Conservation (phyloP, 179 eudicot species). For the Pouteria campechiana region DNA sequence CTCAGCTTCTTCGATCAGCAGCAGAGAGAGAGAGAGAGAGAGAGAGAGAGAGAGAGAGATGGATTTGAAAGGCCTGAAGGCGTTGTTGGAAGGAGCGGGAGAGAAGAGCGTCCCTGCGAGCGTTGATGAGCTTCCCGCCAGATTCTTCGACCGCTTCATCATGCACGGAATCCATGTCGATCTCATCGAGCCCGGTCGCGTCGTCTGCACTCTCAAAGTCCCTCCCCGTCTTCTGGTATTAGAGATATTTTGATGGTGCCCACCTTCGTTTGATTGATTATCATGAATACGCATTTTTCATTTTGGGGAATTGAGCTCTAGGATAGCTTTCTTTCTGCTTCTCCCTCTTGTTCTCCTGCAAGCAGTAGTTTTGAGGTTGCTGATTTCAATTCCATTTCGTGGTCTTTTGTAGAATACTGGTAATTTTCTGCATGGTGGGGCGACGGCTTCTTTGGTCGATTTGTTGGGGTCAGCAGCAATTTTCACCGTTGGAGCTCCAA, state of each 20-base stretch:
- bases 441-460: slow-evolving; percentile 65
- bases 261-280: not conserved
- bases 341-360: too few relatives aligned
- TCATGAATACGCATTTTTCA: too few relatives aligned
- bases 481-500: slow-evolving; percentile 28
- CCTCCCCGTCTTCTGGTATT: slow-evolving; percentile 70
- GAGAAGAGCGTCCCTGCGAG: slow-evolving; percentile 21
- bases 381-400: not conserved
- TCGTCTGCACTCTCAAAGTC: slow-evolving; percentile 65
- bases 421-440: slow-evolving; percentile 64
- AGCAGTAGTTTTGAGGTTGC: too few relatives aligned
- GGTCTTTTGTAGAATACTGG: slow-evolving; percentile 37
- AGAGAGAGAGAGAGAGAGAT: slow-evolving; percentile 11
- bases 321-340: too few relatives aligned
- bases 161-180: slow-evolving; percentile 42
- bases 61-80: slow-evolving; percentile 52
- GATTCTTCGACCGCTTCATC: slow-evolving; percentile 59
- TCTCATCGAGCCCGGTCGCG: slow-evolving; percentile 49
- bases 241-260: not conserved
- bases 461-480: slow-evolving; percentile 65
- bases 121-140: slow-evolving; percentile 39
- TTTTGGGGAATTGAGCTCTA: too few relatives aligned
- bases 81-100: slow-evolving; percentile 39
- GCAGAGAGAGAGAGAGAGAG: not conserved
- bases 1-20: too few relatives aligned